These are phyloP conservation scores for Aspergillus vadensis DNA, from an alignment of 2,329 filamentous ascomycete species.

Conservation along the genomic window DNA sequence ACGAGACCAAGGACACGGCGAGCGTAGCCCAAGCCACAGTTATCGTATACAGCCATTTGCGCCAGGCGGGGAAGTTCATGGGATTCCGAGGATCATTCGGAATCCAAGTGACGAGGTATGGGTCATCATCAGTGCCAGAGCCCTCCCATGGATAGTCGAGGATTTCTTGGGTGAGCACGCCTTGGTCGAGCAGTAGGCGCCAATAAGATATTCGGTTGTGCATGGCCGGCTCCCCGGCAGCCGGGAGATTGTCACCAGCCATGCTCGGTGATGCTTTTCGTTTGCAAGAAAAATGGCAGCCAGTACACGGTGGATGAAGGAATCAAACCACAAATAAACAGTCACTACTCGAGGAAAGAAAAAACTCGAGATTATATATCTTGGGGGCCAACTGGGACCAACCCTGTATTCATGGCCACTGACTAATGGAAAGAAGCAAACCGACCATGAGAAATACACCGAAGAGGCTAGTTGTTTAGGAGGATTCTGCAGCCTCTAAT, in stretches of 20 bases:
- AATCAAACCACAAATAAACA: neutral
- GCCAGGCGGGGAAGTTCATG: conserved; percentile 34
- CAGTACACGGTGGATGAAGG: neutral
- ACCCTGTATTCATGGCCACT: neutral
- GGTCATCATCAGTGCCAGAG: conserved; percentile 42
- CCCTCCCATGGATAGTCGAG: conserved; percentile 34
- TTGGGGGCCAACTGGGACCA: neutral
- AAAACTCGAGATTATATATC: neutral
- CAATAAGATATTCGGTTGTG: conserved; percentile 18
- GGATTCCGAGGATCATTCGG: conserved; percentile 45
- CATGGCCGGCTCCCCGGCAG: conserved; percentile 12
- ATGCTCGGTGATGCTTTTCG: neutral
- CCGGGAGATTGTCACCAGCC: neutral
- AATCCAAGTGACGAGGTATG: conserved; percentile 44
- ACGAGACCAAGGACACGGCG: conserved; percentile 43
- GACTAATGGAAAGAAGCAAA: neutral
- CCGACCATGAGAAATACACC: neutral
- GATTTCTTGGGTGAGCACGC: conserved; percentile 31
- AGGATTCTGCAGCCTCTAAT: neutral
- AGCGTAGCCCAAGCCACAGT: conserved; percentile 41
- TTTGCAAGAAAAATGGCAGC: neutral
- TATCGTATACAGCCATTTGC: conserved; percentile 43
- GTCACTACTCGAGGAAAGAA: neutral
- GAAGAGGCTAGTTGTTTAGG: neutral
- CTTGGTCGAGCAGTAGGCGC: conserved; percentile 21